Evolutionary conservation across 306 rosid genomes (phyloP).

Genomic region (Coriaria nepalensis): DNA sequence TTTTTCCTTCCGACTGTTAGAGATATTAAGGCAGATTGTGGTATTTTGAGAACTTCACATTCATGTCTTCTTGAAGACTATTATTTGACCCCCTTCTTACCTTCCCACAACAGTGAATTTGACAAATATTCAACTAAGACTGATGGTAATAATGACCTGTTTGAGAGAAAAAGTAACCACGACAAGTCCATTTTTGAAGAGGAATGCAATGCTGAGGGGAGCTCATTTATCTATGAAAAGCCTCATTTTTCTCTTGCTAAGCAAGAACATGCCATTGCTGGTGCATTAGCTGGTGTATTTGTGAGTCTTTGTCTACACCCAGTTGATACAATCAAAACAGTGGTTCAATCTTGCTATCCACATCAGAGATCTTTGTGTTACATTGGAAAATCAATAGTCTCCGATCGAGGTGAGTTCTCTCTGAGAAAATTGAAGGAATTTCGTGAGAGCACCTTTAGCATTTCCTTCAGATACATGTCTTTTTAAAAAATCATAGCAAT

Average conservation of each 20-base stretch:
- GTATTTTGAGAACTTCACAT: conserved; percentile 19
- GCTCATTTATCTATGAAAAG: conserved; percentile 24
- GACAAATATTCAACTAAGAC: conserved; percentile 16
- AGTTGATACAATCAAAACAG: conserved; percentile 86
- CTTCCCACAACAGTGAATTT: conserved; percentile 20
- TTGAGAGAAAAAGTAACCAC: conserved; percentile 22
- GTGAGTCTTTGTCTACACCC: conserved; percentile 95
- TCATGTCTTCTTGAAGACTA: conserved; percentile 28
- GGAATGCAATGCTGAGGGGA: conserved; percentile 20
- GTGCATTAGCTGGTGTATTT: conserved; percentile 85
- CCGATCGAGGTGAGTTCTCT: conserved; percentile 67
- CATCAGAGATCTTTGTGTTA: conserved; percentile 58
- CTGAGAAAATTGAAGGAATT: conserved; percentile 4
- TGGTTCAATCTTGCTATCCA: conserved; percentile 58
- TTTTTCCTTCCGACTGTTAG: conserved; percentile 29
- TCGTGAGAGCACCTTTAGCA: too few species aligned
- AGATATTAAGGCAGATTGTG: conserved; percentile 16
- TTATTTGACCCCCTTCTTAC: conserved; percentile 24
- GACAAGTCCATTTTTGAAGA: conserved; percentile 19
- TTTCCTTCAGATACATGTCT: too few species aligned
- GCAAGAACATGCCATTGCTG: conserved; percentile 89
- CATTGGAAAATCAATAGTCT: conserved; percentile 72
- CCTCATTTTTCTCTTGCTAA: conserved; percentile 32
- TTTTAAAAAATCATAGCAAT: conserved; percentile 15
- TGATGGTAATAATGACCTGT: conserved; percentile 31